Conservation (phyloP, 768 basidiomycete genomes). For the Chiua virens region DNA sequence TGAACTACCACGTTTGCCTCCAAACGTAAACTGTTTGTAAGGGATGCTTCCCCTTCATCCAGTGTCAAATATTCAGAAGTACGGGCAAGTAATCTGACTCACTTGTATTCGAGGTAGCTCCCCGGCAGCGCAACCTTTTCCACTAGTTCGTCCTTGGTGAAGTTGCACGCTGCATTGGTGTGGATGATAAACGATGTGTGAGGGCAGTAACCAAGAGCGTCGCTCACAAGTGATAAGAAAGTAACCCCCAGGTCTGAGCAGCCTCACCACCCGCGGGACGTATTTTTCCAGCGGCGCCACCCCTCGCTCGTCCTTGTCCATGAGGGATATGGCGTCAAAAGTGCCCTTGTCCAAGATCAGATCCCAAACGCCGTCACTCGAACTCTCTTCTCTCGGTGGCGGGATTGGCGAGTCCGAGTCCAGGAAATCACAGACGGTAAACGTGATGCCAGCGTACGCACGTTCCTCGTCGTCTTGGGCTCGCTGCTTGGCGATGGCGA, state of each 20-base stretch:
- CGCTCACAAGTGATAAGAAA: conserved; percentile 80
- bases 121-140: conserved; percentile 47
- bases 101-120: conserved; percentile 66
- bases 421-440: conserved; percentile 67
- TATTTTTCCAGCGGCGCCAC: conserved; percentile 56
- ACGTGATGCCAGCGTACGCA: conserved; percentile 37
- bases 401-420: conserved; percentile 45
- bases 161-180: conserved; percentile 67
- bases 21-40: conserved; percentile 73
- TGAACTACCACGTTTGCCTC: conserved; percentile 71
- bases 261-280: conserved; percentile 50
- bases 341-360: conserved; percentile 86
- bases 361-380: conserved; percentile 52
- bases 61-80: neutral
- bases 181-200: neutral
- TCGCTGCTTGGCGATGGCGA: conserved; percentile 50
- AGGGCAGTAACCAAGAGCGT: neutral
- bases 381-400: conserved; percentile 4
- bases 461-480: conserved; percentile 8
- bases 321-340: conserved; percentile 80
- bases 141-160: conserved; percentile 75
- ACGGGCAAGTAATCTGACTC: conserved; percentile 17
- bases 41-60: conserved; percentile 62
- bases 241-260: conserved; percentile 65
- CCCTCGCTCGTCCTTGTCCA: conserved; percentile 55